Evolutionary conservation across 2,329 filamentous ascomycete species (phyloP), one percentile per base, ranked within the genome.

Genomic region (Septoria petroselini): DNA sequence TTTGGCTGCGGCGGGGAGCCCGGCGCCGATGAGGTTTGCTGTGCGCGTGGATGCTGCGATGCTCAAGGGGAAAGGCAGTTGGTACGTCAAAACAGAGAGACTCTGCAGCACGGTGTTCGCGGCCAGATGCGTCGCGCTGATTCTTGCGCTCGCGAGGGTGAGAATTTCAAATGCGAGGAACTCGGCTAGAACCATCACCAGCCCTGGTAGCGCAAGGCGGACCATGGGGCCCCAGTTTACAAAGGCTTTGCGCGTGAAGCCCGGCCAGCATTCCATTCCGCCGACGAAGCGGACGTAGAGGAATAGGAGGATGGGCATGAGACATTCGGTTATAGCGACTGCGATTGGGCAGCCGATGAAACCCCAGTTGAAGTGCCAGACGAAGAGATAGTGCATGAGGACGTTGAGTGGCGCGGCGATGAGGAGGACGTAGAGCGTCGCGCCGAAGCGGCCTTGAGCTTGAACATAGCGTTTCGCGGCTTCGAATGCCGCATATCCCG

Each of bases 111-210:
- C 84, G 27, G 86, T 91, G 69, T 98, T 91, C 0, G 93, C 91
- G 0, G 91, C 91, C 1, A 97, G 79, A 54, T 85, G 82, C 14
- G 84, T 84, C 1, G 87, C 82, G 12, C 86, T 87, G 50, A 96
- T 84, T 60, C 86, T 88, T 43, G 85, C 88, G 0, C 88, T 81
- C 7, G 84, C 82, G n/a, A 96, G 76, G 0, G 90, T 95, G 55
- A 95, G 75, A 41, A 95, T 82, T 68, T 97, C 91, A 67, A 97
- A 97, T 12, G 65, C 64, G 8, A 96, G 78, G 72, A 88, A 95
- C 68, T 97, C 91, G 4, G 91, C 90, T 67, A 94, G 84, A 1
- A 97, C 86, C 91, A 96, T 96, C 58, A 95, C 74, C 67, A 97
- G 83, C 1, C 91, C 91, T 0, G 91, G 91, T 9, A 96, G 73